These are phyloP conservation scores for Coriaria nepalensis DNA, from an alignment of 306 rosid genomes.

Conservation along the genomic window DNA sequence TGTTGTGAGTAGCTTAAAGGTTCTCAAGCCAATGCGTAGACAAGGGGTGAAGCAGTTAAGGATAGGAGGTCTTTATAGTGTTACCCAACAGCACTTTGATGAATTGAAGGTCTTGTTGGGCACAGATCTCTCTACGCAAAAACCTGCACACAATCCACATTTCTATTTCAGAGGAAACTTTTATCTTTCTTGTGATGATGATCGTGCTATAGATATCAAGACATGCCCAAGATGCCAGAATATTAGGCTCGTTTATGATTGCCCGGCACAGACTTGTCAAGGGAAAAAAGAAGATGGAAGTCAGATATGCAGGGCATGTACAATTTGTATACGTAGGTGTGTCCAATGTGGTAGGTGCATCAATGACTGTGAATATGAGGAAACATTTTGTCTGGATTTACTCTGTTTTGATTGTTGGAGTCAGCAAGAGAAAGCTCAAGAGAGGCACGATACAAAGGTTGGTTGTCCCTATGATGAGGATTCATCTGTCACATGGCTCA, in stretches of 20 bases:
- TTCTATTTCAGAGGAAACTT: slow-evolving; percentile 26
- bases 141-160: slow-evolving; percentile 31
- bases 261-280: slow-evolving; percentile 43
- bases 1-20: slow-evolving; percentile 47
- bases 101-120: slow-evolving; percentile 58
- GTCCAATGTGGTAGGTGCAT: slow-evolving; percentile 40
- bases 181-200: slow-evolving; percentile 22
- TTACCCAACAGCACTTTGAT: slow-evolving; percentile 50
- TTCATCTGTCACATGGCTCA: slow-evolving; percentile 25
- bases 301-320: slow-evolving; percentile 47
- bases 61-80: slow-evolving; percentile 79
- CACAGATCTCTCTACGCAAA: slow-evolving; percentile 29
- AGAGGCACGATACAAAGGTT: slow-evolving; percentile 15
- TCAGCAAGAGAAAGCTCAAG: slow-evolving; percentile 19
- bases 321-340: slow-evolving; percentile 34
- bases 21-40: slow-evolving; percentile 37
- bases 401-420: slow-evolving; percentile 38
- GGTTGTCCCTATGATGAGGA: slow-evolving; percentile 11
- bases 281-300: slow-evolving; percentile 22
- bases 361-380: slow-evolving; percentile 31
- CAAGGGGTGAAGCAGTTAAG: slow-evolving; percentile 60
- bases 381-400: slow-evolving; percentile 34
- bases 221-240: slow-evolving; percentile 45
- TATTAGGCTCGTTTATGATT: slow-evolving; percentile 38
- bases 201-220: slow-evolving; percentile 39